Evolutionary conservation across 371 early-diverging fungal genomes (phyloP).

Genomic region (Mortierella sp.): DNA sequence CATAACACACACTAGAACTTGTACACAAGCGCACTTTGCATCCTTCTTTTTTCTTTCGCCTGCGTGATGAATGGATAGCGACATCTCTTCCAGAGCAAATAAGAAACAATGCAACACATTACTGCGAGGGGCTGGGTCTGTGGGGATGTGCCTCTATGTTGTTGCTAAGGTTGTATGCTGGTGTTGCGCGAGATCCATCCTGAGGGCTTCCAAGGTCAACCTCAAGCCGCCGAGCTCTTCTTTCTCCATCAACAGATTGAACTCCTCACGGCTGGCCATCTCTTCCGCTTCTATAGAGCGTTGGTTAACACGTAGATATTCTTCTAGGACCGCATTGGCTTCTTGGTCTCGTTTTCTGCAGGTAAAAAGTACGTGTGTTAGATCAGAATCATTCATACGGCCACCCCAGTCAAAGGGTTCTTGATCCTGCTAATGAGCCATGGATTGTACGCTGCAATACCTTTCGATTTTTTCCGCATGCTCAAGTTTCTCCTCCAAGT

Average conservation of each 20-base stretch:
- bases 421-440: neutral
- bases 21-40: too few relatives aligned
- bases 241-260: conserved; percentile 16
- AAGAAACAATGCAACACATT: too few relatives aligned
- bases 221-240: conserved; percentile 15
- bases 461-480: conserved; percentile 20
- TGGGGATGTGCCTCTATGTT: too few relatives aligned
- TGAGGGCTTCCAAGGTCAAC: conserved; percentile 2
- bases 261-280: conserved; percentile 35
- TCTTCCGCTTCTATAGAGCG: conserved; percentile 20
- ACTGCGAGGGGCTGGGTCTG: too few relatives aligned
- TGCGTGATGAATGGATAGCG: conserved; percentile 22
- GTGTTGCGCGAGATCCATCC: conserved; percentile 8
- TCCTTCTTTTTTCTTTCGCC: conserved; percentile 14
- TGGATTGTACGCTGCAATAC: neutral
- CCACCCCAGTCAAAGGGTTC: too few relatives aligned
- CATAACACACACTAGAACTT: too few relatives aligned
- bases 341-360: conserved; percentile 21
- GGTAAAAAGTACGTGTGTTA: neutral
- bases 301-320: conserved; percentile 17
- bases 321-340: conserved; percentile 16
- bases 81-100: conserved; percentile 30
- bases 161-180: neutral
- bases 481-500: neutral
- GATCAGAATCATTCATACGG: neutral